Percentiles rank a stretch among this genome's conserved stretches.
phyloP scores from a whole-genome alignment of 768 basidiomycete genomes.

The Lactarius hengduanensis region DNA sequence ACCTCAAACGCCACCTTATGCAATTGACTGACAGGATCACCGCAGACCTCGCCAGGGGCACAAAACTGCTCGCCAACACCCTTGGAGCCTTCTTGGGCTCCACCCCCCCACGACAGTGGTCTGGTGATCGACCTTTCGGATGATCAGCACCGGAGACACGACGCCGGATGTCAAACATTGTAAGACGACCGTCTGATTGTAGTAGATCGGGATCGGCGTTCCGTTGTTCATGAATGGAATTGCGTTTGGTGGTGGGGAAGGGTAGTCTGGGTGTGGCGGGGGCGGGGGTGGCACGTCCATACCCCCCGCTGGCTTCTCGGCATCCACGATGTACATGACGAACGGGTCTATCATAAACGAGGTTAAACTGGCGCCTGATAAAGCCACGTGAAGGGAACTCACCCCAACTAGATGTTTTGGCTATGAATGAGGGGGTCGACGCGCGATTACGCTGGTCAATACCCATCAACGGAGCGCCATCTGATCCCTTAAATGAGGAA shows the following conservation, averaged over 20 bases:
- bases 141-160: conserved; percentile 89
- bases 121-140: conserved; percentile 90
- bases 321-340: conserved; percentile 96
- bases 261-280: conserved; percentile 85
- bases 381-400: conserved; percentile 33
- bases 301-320: conserved; percentile 75
- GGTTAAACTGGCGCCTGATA: conserved; percentile 27
- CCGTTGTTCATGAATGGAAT: conserved; percentile 83
- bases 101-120: conserved; percentile 89
- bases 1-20: conserved; percentile 97
- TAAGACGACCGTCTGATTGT: conserved; percentile 94
- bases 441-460: conserved; percentile 67
- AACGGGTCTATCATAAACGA: conserved; percentile 64
- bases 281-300: conserved; percentile 78
- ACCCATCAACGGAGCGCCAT: conserved; percentile 83
- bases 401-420: conserved; percentile 90
- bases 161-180: conserved; percentile 94
- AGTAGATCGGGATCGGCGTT: conserved; percentile 87
- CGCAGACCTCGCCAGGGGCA: conserved; percentile 80
- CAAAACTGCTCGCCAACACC: conserved; percentile 83
- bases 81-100: conserved; percentile 85
- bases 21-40: conserved; percentile 92
- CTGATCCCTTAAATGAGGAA: conserved; percentile 90
- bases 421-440: conserved; percentile 84
- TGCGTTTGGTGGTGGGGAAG: conserved; percentile 87